Conservation (phyloP, 108 stramenopile species). For the Stephanodiscus triporus region DNA sequence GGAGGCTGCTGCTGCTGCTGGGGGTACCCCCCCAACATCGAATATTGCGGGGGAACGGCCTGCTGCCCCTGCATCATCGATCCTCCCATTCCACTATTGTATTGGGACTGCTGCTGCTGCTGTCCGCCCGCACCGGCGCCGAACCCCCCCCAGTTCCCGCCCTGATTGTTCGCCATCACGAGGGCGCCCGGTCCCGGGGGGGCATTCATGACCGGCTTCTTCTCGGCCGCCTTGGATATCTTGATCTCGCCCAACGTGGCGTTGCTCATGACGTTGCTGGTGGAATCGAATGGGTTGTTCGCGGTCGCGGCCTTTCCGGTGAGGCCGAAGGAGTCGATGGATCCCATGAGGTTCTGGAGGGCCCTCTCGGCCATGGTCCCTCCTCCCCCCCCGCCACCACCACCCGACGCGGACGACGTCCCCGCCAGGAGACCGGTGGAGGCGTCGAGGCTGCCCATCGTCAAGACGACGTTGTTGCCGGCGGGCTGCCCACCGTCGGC, state of each 20-base stretch:
- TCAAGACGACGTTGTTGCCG: slow-evolving; percentile 16
- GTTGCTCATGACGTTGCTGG: slow-evolving; percentile 65
- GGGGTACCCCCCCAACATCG: slow-evolving; percentile 37
- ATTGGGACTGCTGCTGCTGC: slow-evolving; percentile 41
- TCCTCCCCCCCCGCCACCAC: slow-evolving; percentile 36
- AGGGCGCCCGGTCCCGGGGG: slow-evolving; percentile 60
- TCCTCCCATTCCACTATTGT: slow-evolving; percentile 23
- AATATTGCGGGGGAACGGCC: slow-evolving; percentile 40
- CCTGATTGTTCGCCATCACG: slow-evolving; percentile 65
- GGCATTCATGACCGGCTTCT: slow-evolving; percentile 57
- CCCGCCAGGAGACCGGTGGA: slow-evolving; percentile 37
- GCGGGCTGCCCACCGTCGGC: slow-evolving; percentile 16
- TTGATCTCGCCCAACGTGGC: slow-evolving; percentile 50
- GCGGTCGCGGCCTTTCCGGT: slow-evolving; percentile 21
- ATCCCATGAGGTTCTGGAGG: slow-evolving; percentile 43
- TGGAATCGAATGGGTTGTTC: slow-evolving; percentile 47
- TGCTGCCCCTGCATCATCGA: slow-evolving; percentile 31
- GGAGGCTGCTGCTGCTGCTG: slow-evolving; percentile 37
- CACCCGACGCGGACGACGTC: slow-evolving; percentile 1
- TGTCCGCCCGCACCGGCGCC: slow-evolving; percentile 36
- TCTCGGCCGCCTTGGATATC: slow-evolving; percentile 25
- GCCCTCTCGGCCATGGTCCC: slow-evolving; percentile 45
- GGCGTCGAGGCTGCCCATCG: slow-evolving; percentile 51
- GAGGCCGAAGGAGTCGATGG: slow-evolving; percentile 41
- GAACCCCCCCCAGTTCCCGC: slow-evolving; percentile 70